phyloP scores from a whole-genome alignment of 441 rosid species.

The Francoa sonchifolia region DNA sequence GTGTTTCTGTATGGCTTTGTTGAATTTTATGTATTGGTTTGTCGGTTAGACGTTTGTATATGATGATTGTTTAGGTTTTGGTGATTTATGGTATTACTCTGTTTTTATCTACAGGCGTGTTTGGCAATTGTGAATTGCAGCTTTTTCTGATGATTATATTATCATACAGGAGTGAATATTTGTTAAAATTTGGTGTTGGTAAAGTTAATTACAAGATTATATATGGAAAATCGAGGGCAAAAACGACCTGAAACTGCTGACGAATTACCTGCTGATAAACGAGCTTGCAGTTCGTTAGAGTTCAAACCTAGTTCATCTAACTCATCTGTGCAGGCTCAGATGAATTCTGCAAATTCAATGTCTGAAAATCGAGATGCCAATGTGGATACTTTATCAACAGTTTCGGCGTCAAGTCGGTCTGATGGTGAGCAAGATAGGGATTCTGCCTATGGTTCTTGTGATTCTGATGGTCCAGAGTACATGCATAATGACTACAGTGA shows the following conservation, averaged over 20 bases:
- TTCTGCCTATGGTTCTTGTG: constrained; percentile 71
- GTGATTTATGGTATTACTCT: background rate
- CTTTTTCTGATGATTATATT: background rate
- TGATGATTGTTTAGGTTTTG: too few relatives aligned
- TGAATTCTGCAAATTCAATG: constrained; percentile 33
- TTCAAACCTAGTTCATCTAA: constrained; percentile 72
- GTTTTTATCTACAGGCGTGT: background rate
- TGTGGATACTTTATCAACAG: constrained; percentile 41
- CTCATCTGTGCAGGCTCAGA: constrained; percentile 45
- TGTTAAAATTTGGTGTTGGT: background rate
- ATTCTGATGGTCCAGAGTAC: constrained; percentile 52
- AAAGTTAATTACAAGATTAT: background rate
- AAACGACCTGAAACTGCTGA: constrained; percentile 66
- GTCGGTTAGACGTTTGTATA: too few relatives aligned
- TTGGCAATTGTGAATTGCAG: background rate
- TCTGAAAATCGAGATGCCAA: constrained; percentile 27
- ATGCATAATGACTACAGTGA: constrained; percentile 27
- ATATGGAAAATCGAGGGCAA: constrained; percentile 81
- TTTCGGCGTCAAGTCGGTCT: constrained; percentile 67
- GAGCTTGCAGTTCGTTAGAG: constrained; percentile 82
- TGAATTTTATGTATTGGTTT: too few relatives aligned
- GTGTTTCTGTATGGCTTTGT: too few relatives aligned
- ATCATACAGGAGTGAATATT: constrained; percentile 3
- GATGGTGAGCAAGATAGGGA: constrained; percentile 73
- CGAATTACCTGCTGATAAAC: constrained; percentile 88